Evolutionary conservation across 345 rosid genomes (phyloP).

Genomic region (Ceriops zippeliana): DNA sequence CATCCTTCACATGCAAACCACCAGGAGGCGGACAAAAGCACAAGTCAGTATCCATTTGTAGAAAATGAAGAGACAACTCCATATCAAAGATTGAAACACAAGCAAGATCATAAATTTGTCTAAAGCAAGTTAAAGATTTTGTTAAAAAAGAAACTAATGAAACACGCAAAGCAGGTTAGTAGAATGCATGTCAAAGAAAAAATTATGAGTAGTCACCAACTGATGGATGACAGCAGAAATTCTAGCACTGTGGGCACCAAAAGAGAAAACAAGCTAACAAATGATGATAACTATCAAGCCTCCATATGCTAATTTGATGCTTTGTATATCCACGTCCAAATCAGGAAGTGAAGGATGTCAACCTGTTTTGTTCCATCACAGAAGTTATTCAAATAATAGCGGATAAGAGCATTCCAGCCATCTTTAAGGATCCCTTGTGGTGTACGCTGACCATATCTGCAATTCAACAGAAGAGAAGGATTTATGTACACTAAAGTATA

Average conservation of each 20-base stretch:
- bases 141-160: not conserved
- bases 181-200: not conserved
- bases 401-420: conserved; percentile 73
- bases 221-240: not conserved
- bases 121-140: too few relatives aligned
- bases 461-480: conserved; percentile 17
- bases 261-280: not conserved
- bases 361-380: conserved; percentile 95
- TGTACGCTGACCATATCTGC: conserved; percentile 83
- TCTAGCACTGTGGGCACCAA: not conserved
- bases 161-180: not conserved
- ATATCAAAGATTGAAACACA: not conserved
- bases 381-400: conserved; percentile 93
- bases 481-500: not conserved
- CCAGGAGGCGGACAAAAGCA: not conserved
- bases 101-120: not conserved
- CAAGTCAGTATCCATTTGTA: not conserved
- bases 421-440: conserved; percentile 80
- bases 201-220: not conserved
- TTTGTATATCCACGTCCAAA: not conserved
- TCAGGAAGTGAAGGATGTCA: not conserved
- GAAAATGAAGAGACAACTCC: not conserved
- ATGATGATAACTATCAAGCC: not conserved
- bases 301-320: not conserved
- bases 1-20: conserved; percentile 20